Evolutionary conservation across 495 filamentous ascomycete genomes (phyloP).

Genomic region (Tuber magnatum): DNA sequence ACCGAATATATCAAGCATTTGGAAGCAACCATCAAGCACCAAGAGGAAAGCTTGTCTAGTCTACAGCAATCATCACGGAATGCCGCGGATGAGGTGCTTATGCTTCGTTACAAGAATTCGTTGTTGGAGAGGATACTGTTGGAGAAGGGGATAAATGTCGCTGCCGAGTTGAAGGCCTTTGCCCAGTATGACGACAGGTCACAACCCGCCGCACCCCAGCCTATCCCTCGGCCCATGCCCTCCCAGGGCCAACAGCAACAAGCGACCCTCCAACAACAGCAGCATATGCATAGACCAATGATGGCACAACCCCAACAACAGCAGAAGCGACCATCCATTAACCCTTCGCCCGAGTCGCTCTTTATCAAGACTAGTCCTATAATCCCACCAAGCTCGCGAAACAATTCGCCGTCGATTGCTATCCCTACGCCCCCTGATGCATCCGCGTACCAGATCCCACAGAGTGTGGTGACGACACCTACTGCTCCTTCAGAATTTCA

Average conservation of each 20-base stretch:
- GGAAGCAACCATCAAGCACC: constrained; percentile 92
- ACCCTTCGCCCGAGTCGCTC: constrained; percentile 34
- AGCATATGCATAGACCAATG: constrained; percentile 35
- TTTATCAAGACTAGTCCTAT: constrained; percentile 41
- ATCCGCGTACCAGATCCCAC: constrained; percentile 41
- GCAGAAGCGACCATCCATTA: constrained; percentile 35
- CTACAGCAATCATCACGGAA: constrained; percentile 89
- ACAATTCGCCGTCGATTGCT: constrained; percentile 42
- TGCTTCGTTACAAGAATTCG: constrained; percentile 98
- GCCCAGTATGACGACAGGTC: constrained; percentile 56
- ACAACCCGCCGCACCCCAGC: constrained; percentile 66
- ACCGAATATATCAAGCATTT: constrained; percentile 99
- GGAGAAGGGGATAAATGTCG: constrained; percentile 97
- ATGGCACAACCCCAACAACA: constrained; percentile 27
- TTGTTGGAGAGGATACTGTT: constrained; percentile 88
- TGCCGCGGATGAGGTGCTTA: constrained; percentile 93
- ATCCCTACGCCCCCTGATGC: constrained; percentile 42
- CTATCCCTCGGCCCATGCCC: constrained; percentile 52
- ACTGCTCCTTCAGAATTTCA: constrained; percentile 37
- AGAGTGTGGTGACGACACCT: constrained; percentile 40
- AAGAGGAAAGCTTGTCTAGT: constrained; percentile 85
- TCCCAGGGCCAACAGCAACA: constrained; percentile 43
- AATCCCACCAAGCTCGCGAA: constrained; percentile 35
- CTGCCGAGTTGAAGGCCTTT: constrained; percentile 78
- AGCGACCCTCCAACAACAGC: constrained; percentile 29